Evolutionary conservation across 768 basidiomycete genomes (phyloP), one percentile per base, ranked within the genome.

Genomic region (Leccinum subgranulosum): DNA sequence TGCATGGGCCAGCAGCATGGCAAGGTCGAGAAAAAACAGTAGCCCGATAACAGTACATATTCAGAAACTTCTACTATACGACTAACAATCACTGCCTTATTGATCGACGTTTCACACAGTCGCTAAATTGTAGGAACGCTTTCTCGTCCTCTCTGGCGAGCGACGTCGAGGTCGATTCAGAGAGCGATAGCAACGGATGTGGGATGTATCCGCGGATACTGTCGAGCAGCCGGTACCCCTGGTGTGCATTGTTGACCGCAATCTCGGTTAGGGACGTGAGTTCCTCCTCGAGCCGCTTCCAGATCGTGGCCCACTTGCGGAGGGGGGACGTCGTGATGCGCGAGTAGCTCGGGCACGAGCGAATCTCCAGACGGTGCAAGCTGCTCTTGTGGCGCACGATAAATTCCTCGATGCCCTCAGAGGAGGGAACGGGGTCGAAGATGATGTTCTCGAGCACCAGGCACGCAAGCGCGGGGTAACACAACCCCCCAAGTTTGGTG

Each of bases 401-500:
- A 27, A 72, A 73, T 2, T 69, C 69, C 15, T 72, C 70, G 2
- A 73, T 55, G 10, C 67, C 69, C 27, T 66, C 62, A 1, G 36
- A 17, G 23, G 61, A 61, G 15, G 60, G 53, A 1, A 56, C 55
- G 9, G 55, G 64, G 49, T 72, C 72, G 21, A 73, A 69, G 27
- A 71, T 43, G 4, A 69, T 66, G 17, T 68, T 71, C 51, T 73
- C 67, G 4, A 71, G 61, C 1, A 71, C 63, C 36, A 71, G 66
- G 0, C 60, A 55, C 52, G 66, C 58, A 29, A 71, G 71, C 0
- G 67, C 52, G 2, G 70, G 69, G 48, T 71, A 71, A 21, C 55
- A 9, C 49, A 45, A 63, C 14, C 62, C 60, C 8, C 41, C 53
- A 31, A 71, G 63, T 12, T 61, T 60, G 0, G 63, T 58, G 25